Percentiles rank a stretch among this genome's conserved stretches.
Conservation (phyloP, 371 early-diverging fungal species). For the Zopfochytrium polystomum region DNA sequence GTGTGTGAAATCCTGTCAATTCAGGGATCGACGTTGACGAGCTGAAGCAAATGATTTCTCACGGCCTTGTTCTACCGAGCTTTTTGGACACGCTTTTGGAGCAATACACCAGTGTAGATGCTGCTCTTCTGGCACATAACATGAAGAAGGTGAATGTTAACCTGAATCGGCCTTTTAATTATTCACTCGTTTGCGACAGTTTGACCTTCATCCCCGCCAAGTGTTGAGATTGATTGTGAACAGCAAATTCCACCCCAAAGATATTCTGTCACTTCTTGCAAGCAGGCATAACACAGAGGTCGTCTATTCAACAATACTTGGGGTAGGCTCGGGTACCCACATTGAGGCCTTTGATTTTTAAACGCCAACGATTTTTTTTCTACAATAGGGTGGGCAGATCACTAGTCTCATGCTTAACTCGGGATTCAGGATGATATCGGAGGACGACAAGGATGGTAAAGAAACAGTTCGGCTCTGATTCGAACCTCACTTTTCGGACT, state of each 20-base stretch:
- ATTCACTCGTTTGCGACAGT: constrained; percentile 16
- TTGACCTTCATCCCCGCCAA: constrained; percentile 31
- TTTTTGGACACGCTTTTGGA: constrained; percentile 46
- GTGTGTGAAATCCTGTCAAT: background rate
- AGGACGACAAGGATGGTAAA: constrained; percentile 15
- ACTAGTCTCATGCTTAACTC: constrained; percentile 27
- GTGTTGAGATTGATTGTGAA: constrained; percentile 41
- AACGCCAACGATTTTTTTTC: background rate
- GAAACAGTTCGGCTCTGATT: too few relatives aligned
- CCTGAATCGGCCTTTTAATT: background rate
- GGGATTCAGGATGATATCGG: constrained; percentile 28
- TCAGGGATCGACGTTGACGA: constrained; percentile 39
- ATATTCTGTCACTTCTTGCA: constrained; percentile 43
- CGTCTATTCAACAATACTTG: constrained; percentile 22
- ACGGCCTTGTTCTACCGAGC: constrained; percentile 45
- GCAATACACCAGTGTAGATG: constrained; percentile 38
- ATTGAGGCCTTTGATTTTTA: constrained; percentile 5
- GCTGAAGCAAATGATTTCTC: constrained; percentile 47
- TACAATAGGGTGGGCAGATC: constrained; percentile 32
- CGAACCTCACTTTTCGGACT: too few relatives aligned
- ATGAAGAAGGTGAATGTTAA: constrained; percentile 40
- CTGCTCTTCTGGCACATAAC: constrained; percentile 36
- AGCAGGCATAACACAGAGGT: constrained; percentile 22
- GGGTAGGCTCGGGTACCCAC: constrained; percentile 5
- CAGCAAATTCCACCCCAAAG: constrained; percentile 42